A percentile compares a stretch with the other conserved stretches of the same genome.
Evolutionary conservation across 139 green algal species (phyloP).

Genomic region (Chlamydomonas asymmetrica): DNA sequence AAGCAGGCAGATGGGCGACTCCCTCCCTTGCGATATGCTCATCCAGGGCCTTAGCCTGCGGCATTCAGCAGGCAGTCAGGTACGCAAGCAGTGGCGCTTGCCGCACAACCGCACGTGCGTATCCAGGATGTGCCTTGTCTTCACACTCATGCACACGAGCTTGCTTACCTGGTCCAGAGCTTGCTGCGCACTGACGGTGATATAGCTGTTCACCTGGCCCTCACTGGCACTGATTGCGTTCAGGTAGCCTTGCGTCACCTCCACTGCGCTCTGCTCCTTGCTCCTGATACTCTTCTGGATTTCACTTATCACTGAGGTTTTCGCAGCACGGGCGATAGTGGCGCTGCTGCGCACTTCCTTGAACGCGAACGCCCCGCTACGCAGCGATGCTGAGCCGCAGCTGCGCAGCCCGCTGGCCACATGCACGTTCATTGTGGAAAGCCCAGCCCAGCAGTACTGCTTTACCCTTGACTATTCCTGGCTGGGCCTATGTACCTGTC

Average conservation of each 20-base stretch:
- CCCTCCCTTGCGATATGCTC: conserved; percentile 43
- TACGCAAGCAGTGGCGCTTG: too few relatives aligned
- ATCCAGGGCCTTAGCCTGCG: conserved; percentile 58
- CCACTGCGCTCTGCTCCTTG: conserved; percentile 43
- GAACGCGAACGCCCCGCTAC: conserved; percentile 14
- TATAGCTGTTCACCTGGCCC: conserved; percentile 44
- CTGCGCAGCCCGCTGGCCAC: too few relatives aligned
- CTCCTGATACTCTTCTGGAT: conserved; percentile 42
- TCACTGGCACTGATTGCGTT: conserved; percentile 42
- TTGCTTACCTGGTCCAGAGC: conserved; percentile 48
- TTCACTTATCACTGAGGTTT: conserved; percentile 28
- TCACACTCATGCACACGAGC: neutral
- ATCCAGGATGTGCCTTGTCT: too few relatives aligned
- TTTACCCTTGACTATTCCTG: too few relatives aligned
- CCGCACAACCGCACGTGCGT: too few relatives aligned
- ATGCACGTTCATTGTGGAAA: too few relatives aligned
- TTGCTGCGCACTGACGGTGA: conserved; percentile 51
- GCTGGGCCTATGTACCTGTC: too few relatives aligned
- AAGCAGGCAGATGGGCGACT: conserved; percentile 26
- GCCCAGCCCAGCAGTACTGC: too few relatives aligned
- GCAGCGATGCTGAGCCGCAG: conserved; percentile 13
- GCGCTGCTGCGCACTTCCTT: conserved; percentile 15
- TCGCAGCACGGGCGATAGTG: neutral
- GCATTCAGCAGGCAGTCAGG: neutral
- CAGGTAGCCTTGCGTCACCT: conserved; percentile 50